Evolutionary conservation across 225 moss, liverwort and hornwort genomes (phyloP).

Genomic region (Sphagnum contortum): DNA sequence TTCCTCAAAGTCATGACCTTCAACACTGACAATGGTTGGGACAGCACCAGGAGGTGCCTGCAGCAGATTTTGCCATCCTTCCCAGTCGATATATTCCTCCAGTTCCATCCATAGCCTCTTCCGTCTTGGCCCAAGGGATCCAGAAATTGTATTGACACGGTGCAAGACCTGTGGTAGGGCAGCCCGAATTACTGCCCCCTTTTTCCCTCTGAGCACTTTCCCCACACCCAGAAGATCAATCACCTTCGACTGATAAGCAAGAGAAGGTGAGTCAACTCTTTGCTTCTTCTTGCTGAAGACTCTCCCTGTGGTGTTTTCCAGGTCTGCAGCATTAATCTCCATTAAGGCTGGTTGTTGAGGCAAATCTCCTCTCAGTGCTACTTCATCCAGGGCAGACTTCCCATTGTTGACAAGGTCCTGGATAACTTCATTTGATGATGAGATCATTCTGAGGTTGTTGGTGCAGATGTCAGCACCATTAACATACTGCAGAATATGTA

Average conservation of each 20-base stretch:
- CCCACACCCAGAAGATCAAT: slow-evolving; percentile 26
- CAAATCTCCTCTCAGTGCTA: slow-evolving; percentile 30
- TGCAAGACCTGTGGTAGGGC: slow-evolving; percentile 53
- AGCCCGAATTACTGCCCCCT: slow-evolving; percentile 33
- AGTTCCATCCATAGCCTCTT: slow-evolving; percentile 79
- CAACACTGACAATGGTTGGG: slow-evolving; percentile 72
- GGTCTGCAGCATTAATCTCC: slow-evolving; percentile 34
- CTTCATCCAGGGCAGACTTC: slow-evolving; percentile 40
- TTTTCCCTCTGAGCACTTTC: slow-evolving; percentile 31
- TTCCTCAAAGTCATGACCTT: slow-evolving; percentile 98
- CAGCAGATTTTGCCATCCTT: slow-evolving; percentile 85
- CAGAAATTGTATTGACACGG: slow-evolving; percentile 80
- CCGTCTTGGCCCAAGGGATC: slow-evolving; percentile 72
- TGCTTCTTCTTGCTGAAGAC: slow-evolving; percentile 27
- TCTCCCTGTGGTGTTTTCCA: slow-evolving; percentile 12
- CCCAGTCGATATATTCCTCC: slow-evolving; percentile 90
- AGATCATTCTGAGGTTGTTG: slow-evolving; percentile 44
- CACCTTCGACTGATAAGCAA: slow-evolving; percentile 16
- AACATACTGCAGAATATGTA: slow-evolving; percentile 40
- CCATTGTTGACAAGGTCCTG: slow-evolving; percentile 30
- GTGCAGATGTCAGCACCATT: slow-evolving; percentile 31
- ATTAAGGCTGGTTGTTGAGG: slow-evolving; percentile 20
- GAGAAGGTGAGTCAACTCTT: slow-evolving; percentile 37
- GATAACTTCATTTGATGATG: slow-evolving; percentile 34
- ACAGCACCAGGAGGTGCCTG: slow-evolving; percentile 71